A percentile compares a stretch with the other conserved stretches of the same genome.
Conservation (phyloP, 1,284 basidiomycete genomes). For the Cutaneotrichosporon cavernicola region DNA sequence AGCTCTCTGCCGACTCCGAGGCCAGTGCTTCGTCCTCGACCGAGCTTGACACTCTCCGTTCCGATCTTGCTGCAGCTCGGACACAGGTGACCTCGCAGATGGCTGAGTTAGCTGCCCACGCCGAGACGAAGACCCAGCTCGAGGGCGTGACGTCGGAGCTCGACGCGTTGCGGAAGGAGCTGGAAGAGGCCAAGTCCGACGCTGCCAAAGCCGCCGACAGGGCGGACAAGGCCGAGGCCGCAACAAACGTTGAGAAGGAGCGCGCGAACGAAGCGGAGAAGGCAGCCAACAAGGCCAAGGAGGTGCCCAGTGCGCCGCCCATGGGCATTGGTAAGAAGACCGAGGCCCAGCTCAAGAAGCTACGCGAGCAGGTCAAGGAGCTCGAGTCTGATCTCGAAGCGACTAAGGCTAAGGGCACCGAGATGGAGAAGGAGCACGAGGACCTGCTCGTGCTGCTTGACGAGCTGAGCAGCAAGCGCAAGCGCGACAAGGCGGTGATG, state of each 20-base stretch:
- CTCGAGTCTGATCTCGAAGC: conserved; percentile 56
- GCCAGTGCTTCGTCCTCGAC: conserved; percentile 23
- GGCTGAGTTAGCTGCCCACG: conserved; percentile 28
- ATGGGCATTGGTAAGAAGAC: conserved; percentile 26
- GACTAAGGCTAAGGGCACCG: conserved; percentile 66
- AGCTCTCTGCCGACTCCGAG: conserved; percentile 32
- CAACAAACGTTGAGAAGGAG: conserved; percentile 20
- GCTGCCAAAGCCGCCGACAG: conserved; percentile 19
- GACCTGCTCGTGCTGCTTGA: conserved; percentile 90
- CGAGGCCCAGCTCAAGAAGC: conserved; percentile 22
- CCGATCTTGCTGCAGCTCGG: conserved; percentile 34
- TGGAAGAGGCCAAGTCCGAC: conserved; percentile 9
- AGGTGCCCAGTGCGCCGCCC: conserved; percentile 17
- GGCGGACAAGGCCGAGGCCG: conserved; percentile 20
- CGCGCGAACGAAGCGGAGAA: conserved; percentile 25
- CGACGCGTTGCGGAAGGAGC: conserved; percentile 26
- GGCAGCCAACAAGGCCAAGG: conserved; percentile 19
- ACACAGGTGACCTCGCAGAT: conserved; percentile 27
- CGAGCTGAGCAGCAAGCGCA: conserved; percentile 81
- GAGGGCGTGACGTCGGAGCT: conserved; percentile 35
- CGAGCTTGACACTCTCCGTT: conserved; percentile 35
- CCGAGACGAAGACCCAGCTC: conserved; percentile 34
- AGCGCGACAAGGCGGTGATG: conserved; percentile 75
- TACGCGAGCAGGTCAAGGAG: conserved; percentile 26
- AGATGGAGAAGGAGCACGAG: conserved; percentile 91